A percentile compares a stretch with the other conserved stretches of the same genome.
These are phyloP conservation scores for Verticillium isaacii DNA, from an alignment of 2,329 filamentous ascomycete species.

Conservation along the genomic window DNA sequence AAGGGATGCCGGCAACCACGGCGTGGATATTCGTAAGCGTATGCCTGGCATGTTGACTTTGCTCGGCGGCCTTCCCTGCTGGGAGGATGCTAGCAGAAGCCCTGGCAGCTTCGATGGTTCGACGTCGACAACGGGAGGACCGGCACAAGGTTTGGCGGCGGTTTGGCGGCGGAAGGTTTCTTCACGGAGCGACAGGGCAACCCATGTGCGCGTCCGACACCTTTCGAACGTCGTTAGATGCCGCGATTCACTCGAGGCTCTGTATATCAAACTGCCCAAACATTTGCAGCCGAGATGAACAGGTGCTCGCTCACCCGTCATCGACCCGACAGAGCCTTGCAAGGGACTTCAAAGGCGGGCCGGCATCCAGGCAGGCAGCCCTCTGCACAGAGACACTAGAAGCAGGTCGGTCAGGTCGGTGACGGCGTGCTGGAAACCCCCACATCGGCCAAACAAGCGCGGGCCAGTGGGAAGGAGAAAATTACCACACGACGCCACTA, in stretches of 20 bases:
- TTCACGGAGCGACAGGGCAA: background rate
- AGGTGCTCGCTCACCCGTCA: too few species aligned
- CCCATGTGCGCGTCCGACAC: background rate
- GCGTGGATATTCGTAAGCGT: background rate
- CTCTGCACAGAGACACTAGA: background rate
- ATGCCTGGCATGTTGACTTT: background rate
- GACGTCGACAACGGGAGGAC: background rate
- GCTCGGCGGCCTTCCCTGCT: background rate
- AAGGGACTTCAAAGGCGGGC: too few species aligned
- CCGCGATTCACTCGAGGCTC: too few species aligned
- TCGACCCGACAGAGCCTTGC: too few species aligned
- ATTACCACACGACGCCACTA: background rate
- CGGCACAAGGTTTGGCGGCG: background rate
- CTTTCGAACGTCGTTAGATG: too few species aligned
- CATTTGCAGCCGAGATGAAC: too few species aligned
- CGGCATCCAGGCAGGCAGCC: too few species aligned
- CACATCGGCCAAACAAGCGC: background rate
- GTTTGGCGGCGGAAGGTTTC: background rate
- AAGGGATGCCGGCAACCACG: background rate
- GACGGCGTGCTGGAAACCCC: background rate
- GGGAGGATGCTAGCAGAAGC: background rate
- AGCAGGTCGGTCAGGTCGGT: background rate
- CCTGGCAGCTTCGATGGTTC: background rate
- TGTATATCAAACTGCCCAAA: too few species aligned
- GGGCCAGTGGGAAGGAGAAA: background rate